Conservation (phyloP, 2,329 filamentous ascomycete species). For the Tympanopsis confertula region DNA sequence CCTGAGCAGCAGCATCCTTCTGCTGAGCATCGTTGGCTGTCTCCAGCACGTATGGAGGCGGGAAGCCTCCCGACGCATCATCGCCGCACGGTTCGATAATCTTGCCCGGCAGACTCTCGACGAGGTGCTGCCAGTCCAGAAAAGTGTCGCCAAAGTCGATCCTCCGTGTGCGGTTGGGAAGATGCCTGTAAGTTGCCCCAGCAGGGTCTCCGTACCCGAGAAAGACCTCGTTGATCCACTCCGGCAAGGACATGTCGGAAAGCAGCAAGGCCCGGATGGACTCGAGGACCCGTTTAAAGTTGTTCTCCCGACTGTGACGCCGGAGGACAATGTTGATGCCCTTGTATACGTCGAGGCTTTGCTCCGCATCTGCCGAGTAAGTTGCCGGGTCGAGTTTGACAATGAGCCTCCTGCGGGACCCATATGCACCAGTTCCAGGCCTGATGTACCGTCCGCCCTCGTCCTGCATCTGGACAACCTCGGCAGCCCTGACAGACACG, state of each 20-base stretch:
- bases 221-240: conserved; percentile 93
- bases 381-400: conserved; percentile 69
- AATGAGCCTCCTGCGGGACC: conserved; percentile 54
- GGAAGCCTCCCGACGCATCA: conserved; percentile 61
- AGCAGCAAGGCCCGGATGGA: conserved; percentile 79
- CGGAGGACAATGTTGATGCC: conserved; percentile 77
- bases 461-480: conserved; percentile 76
- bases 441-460: conserved; percentile 68
- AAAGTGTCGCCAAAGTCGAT: conserved; percentile 93
- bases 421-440: conserved; percentile 45
- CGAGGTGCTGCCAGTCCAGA: conserved; percentile 84
- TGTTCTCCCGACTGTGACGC: conserved; percentile 80
- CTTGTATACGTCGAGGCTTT: conserved; percentile 64
- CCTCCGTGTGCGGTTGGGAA: conserved; percentile 65
- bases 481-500: conserved; percentile 64
- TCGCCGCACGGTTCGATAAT: conserved; percentile 70
- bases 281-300: conserved; percentile 87
- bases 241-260: conserved; percentile 72
- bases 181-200: conserved; percentile 72
- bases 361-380: conserved; percentile 67
- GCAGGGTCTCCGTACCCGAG: conserved; percentile 92
- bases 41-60: conserved; percentile 78
- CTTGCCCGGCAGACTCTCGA: conserved; percentile 77
- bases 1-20: conserved; percentile 20
- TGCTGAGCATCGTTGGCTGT: conserved; percentile 42